Evolutionary conservation across 2,329 filamentous ascomycete genomes (phyloP).

Genomic region (Cucurbitaria berberidis): DNA sequence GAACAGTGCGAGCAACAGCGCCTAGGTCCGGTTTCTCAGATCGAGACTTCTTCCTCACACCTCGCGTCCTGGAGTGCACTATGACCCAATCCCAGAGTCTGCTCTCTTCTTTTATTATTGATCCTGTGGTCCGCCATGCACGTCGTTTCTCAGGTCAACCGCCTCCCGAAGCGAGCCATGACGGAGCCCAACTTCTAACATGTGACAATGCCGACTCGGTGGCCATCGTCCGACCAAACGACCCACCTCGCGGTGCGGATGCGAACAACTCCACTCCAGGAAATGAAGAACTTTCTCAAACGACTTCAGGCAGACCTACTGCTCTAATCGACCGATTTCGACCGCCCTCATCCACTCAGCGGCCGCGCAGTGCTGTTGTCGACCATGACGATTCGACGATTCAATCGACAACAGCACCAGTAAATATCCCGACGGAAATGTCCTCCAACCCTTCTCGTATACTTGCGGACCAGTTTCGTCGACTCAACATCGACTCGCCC

Average conservation of each 20-base stretch:
- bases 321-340: conserved; percentile 23
- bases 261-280: conserved; percentile 11
- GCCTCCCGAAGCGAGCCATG: conserved; percentile 22
- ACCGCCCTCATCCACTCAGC: conserved; percentile 30
- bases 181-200: conserved; percentile 26
- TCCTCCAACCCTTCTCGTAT: conserved; percentile 39
- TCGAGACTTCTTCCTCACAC: not conserved
- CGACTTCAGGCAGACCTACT: conserved; percentile 10
- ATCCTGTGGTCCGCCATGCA: conserved; percentile 49
- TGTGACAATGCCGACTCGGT: conserved; percentile 34
- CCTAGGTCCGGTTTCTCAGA: not conserved
- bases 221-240: conserved; percentile 10
- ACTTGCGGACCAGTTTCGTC: conserved; percentile 36
- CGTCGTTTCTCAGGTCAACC: conserved; percentile 45
- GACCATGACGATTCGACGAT: conserved; percentile 27
- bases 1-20: conserved; percentile 1
- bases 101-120: conserved; percentile 50
- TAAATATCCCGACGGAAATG: conserved; percentile 39
- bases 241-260: conserved; percentile 10
- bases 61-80: not conserved
- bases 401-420: conserved; percentile 24
- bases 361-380: conserved; percentile 29
- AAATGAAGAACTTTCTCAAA: conserved; percentile 13
- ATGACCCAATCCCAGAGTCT: conserved; percentile 49
- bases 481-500: conserved; percentile 30